Conservation (phyloP, 2,329 filamentous ascomycete species). For the Aspergillus vadensis region DNA sequence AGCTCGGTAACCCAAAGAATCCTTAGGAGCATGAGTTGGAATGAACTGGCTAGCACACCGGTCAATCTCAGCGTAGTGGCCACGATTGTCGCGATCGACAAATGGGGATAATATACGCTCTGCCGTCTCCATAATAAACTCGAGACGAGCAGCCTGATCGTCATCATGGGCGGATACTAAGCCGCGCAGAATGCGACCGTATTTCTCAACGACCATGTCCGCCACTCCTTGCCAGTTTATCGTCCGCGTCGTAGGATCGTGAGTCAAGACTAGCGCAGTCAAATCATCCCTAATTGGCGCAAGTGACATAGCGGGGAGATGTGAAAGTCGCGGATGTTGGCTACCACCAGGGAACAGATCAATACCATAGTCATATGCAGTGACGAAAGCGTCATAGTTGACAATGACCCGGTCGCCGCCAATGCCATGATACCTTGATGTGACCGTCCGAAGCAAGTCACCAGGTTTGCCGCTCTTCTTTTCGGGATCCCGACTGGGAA, state of each 20-base stretch:
- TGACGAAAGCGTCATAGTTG: not conserved
- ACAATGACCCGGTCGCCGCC: not conserved
- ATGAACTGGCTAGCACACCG: slow-evolving; percentile 1
- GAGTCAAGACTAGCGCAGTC: not conserved
- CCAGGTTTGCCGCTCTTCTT: not conserved
- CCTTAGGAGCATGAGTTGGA: not conserved
- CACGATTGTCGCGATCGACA: not conserved
- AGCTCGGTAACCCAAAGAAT: not conserved
- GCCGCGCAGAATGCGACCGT: not conserved
- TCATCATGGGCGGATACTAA: not conserved
- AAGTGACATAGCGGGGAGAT: not conserved
- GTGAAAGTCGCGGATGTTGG: not conserved
- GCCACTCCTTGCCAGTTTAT: not conserved
- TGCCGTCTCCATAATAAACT: not conserved
- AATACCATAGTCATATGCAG: not conserved
- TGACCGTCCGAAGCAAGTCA: not conserved
- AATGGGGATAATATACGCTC: not conserved
- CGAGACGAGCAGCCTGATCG: not conserved
- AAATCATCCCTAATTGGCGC: not conserved
- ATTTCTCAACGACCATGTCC: slow-evolving; percentile 1
- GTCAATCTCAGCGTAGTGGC: not conserved
- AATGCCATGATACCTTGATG: not conserved
- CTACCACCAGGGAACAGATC: not conserved
- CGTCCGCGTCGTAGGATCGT: not conserved
- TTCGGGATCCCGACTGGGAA: not conserved